Conservation (phyloP, 441 rosid species). For the Brassica hybrid region DNA sequence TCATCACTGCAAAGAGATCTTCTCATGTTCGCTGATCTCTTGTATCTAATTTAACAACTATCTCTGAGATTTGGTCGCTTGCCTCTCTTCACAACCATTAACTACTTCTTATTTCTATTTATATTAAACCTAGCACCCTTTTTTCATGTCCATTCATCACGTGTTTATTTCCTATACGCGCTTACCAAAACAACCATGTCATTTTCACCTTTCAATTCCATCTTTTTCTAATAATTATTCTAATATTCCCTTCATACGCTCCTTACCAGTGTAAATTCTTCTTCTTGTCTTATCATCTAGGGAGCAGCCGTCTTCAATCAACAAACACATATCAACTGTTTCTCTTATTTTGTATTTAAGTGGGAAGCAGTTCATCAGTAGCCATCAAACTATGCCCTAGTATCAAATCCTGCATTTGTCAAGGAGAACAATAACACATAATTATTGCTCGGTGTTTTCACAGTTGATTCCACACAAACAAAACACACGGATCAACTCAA, state of each 20-base stretch:
- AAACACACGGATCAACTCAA: constrained; percentile 3
- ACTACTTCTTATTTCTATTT: constrained; percentile 51
- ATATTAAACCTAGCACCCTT: constrained; percentile 48
- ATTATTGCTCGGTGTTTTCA: constrained; percentile 31
- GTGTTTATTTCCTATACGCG: constrained; percentile 37
- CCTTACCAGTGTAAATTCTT: constrained; percentile 36
- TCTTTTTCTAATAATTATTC: constrained; percentile 28
- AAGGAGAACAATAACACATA: constrained; percentile 23
- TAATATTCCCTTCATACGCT: constrained; percentile 31
- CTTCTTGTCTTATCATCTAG: constrained; percentile 37
- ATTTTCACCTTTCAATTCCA: constrained; percentile 19
- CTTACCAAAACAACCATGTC: constrained; percentile 31
- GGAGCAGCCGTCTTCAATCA: constrained; percentile 38
- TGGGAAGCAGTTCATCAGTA: constrained; percentile 41
- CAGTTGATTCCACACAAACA: constrained; percentile 1
- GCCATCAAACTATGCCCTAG: constrained; percentile 42
- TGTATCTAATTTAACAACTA: neutral
- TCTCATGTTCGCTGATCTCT: constrained; percentile 48
- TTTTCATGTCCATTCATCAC: constrained; percentile 12
- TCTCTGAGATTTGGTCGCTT: constrained; percentile 42
- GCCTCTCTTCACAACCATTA: constrained; percentile 60
- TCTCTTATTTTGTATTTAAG: constrained; percentile 39
- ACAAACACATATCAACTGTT: constrained; percentile 24
- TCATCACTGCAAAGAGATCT: constrained; percentile 69
- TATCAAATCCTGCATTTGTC: constrained; percentile 31